phyloP scores from a whole-genome alignment of 495 filamentous ascomycete species.

The Penicillium nucicola region DNA sequence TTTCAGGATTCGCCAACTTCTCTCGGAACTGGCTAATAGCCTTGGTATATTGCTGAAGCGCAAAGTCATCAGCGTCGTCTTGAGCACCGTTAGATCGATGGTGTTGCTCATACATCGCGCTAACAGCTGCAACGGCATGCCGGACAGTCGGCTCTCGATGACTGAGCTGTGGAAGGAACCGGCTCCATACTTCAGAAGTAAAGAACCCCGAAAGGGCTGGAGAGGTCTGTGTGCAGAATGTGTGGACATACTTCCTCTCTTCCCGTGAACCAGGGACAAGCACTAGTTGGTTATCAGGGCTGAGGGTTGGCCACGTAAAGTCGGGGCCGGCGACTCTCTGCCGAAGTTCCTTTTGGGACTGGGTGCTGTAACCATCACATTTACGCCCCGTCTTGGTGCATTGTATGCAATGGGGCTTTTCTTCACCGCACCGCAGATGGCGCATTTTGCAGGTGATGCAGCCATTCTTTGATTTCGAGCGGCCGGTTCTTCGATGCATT shows the following conservation, averaged over 20 bases:
- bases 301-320: not conserved
- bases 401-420: constrained; percentile 43
- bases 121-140: constrained; percentile 64
- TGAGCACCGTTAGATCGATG: not conserved
- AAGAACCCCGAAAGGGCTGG: constrained; percentile 55
- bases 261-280: constrained; percentile 19
- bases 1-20: constrained; percentile 3
- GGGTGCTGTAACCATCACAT: constrained; percentile 34
- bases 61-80: constrained; percentile 20
- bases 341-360: constrained; percentile 6
- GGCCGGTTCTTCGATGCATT: constrained; percentile 3
- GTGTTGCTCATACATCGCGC: constrained; percentile 55
- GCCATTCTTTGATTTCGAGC: constrained; percentile 8
- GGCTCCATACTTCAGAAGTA: constrained; percentile 57
- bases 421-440: constrained; percentile 51
- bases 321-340: not conserved
- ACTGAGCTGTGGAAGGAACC: constrained; percentile 51
- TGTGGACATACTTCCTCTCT: constrained; percentile 21
- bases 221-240: constrained; percentile 18
- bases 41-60: constrained; percentile 53
- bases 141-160: constrained; percentile 56
- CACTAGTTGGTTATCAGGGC: constrained; percentile 7
- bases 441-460: constrained; percentile 28
- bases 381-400: constrained; percentile 45
- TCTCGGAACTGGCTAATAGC: constrained; percentile 44